Base-by-base conservation (phyloP, 257 asterid species). In the Hygrophila difformis region DNA sequence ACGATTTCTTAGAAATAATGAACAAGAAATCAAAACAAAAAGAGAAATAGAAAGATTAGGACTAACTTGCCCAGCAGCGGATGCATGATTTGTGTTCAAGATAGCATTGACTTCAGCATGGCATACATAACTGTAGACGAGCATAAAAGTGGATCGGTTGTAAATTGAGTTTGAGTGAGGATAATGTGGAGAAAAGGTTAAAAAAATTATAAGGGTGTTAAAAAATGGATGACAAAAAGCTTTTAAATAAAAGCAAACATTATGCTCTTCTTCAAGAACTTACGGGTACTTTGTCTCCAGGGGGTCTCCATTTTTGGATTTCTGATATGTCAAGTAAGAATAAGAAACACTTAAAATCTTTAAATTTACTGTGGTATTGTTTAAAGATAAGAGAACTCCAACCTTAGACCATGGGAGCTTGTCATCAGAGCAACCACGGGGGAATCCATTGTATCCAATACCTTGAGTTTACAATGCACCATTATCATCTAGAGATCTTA, bases 91-190 rank as follows among this genome's bases (percentile, higher is more conserved):
- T 60, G 78, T 87, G 69, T 87, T 87, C 56, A 87, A 62, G 73
- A 87, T 83, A 53, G 97, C 97, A 67, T 87, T 87, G 57, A 87
- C 93, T 76, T 87, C 97, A 59, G 97, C 97, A 64, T 87, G 97
- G 63, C 97, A 87, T 55, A 83, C 94, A 43, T 83, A 87, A 37
- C 97, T 87, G 69, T 8, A 68, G 47, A 45, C 57, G 41, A 23
- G 41, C 59, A 37, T 7, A 9, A 41, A 20, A 47, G 36, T 2
- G 13, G 21, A 24, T 43, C 47, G 35, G 26, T 37, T 18, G 51
- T 8, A 15, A 51, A 23, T 42, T 20, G 14, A 47, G 52, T 44
- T 46, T 14, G 49, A 18, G 39, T 43, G 39, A 57, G 39, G 23
- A 35, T 35, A 31, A 54, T 33, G 40, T 17, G 46, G 10, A 23